Base-by-base conservation (phyloP, 1,284 basidiomycete species). In the Fomitiporia mediterranea region DNA sequence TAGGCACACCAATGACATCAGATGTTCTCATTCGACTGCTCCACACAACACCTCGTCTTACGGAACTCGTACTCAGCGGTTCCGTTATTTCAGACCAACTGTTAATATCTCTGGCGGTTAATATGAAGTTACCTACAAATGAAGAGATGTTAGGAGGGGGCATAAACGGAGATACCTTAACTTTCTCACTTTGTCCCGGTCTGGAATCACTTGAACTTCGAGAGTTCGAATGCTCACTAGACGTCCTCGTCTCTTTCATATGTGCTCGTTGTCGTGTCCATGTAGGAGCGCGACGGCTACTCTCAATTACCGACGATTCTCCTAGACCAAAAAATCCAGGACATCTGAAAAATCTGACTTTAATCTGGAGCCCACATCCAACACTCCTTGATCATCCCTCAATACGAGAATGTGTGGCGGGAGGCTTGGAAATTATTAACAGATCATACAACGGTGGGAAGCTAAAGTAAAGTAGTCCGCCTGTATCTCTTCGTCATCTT, bases 1-100 rank as follows among this genome's bases (percentile, higher is more conserved):
- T 47, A 21, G 53, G 53, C 7, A 55, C 53, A 25, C 44, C 53
- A 27, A 55, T 55, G 53, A 48, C 53, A 21, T 43, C 53, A 4
- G 21, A 46, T 8, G 38, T 38, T 23, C 53, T 55, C 15, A 19
- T 55, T 19, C 53, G 23, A 25, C 17, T 55, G 3, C 42, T 55
- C n/a, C 21, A 47, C 15, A 21, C 19, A 3, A 55, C 53, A 2
- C 53, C 43, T 1, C 25, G n/a, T 39, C 21, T 55, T 15, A 47
- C 1, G 13, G 21, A 34, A 38, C 53, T 55, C 6, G 43, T 40
- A 6, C 43, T 55, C 13, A 55, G 53, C 34, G 53, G 53, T 25
- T 34, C 44, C 3, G 43, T 55, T 17, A 23, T 55, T 8, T 55
- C 53, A 2, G 53, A 55, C 23, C 21, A 9, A 48, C 3, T 55